Percentiles rank a stretch among this genome's conserved stretches.
Evolutionary conservation across 2,329 filamentous ascomycete species (phyloP).

Genomic region (Fusarium anthophilum): DNA sequence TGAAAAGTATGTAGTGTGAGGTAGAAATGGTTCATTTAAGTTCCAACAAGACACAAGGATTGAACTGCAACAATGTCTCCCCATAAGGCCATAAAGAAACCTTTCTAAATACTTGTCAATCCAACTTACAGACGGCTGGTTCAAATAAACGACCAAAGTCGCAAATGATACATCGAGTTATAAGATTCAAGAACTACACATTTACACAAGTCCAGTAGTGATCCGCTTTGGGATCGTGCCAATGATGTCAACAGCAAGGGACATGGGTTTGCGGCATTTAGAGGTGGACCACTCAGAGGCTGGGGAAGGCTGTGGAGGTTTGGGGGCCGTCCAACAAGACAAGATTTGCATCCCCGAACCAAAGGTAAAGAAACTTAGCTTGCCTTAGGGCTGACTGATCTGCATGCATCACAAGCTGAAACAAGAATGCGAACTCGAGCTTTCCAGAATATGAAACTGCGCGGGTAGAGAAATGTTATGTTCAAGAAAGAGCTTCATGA

Average conservation of each 20-base stretch:
- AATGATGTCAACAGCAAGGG: neutral
- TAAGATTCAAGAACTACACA: accelerated
- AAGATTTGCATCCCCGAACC: no score
- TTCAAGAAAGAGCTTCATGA: accelerated
- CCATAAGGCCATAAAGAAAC: accelerated
- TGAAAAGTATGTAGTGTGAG: accelerated
- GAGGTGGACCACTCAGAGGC: neutral
- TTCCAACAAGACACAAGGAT: neutral
- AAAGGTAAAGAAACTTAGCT: neutral
- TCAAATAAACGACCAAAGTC: neutral
- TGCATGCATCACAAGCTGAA: neutral
- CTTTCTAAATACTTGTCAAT: neutral
- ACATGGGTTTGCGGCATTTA: neutral
- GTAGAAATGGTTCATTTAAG: neutral
- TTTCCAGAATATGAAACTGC: accelerated
- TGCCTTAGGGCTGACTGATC: neutral
- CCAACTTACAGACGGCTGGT: neutral
- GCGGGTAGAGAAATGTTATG: accelerated
- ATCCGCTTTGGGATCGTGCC: neutral
- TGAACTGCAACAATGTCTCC: neutral
- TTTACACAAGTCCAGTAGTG: neutral
- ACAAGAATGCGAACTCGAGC: accelerated
- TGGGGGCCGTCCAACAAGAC: neutral
- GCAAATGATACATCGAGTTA: no score
- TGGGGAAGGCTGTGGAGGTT: no score